phyloP scores from a whole-genome alignment of 331 rosid species.

The Malus hybrid region DNA sequence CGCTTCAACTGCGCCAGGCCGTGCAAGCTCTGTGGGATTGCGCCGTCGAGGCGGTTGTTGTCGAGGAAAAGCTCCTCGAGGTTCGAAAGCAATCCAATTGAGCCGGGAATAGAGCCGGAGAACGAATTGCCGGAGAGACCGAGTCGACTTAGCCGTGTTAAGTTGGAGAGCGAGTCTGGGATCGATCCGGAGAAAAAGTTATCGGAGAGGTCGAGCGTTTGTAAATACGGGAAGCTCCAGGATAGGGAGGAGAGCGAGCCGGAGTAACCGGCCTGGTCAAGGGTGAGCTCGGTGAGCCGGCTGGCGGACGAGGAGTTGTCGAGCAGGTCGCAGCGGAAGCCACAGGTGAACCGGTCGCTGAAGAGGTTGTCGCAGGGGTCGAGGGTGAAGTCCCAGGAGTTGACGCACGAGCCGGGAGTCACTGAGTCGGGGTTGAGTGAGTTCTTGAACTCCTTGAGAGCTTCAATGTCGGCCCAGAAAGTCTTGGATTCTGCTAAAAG shows the following conservation, averaged over 20 bases:
- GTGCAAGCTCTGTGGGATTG: constrained; percentile 35
- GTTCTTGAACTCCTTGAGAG: constrained; percentile 46
- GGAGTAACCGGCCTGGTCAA: constrained; percentile 79
- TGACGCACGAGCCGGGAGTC: constrained; percentile 59
- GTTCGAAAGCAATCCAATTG: constrained; percentile 35
- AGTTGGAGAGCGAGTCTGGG: constrained; percentile 40
- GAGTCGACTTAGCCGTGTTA: constrained; percentile 58
- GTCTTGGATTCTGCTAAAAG: constrained; percentile 46
- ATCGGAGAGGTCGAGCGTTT: constrained; percentile 61
- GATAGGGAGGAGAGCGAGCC: constrained; percentile 40
- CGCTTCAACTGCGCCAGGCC: constrained; percentile 33
- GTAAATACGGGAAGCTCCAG: constrained; percentile 56
- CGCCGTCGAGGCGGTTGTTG: constrained; percentile 46
- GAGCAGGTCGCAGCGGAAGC: constrained; percentile 60
- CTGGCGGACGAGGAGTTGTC: constrained; percentile 22
- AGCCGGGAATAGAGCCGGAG: constrained; percentile 43
- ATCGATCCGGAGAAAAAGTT: constrained; percentile 58
- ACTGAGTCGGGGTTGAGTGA: constrained; percentile 39
- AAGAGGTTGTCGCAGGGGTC: constrained; percentile 85
- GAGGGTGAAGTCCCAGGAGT: constrained; percentile 69
- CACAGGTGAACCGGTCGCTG: constrained; percentile 64
- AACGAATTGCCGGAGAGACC: constrained; percentile 51
- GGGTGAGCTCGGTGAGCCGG: constrained; percentile 70
- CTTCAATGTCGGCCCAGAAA: constrained; percentile 43
- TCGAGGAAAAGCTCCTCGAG: constrained; percentile 74